Conservation (phyloP, 176 grass and related monocot species). For the Oryza rufipogon region DNA sequence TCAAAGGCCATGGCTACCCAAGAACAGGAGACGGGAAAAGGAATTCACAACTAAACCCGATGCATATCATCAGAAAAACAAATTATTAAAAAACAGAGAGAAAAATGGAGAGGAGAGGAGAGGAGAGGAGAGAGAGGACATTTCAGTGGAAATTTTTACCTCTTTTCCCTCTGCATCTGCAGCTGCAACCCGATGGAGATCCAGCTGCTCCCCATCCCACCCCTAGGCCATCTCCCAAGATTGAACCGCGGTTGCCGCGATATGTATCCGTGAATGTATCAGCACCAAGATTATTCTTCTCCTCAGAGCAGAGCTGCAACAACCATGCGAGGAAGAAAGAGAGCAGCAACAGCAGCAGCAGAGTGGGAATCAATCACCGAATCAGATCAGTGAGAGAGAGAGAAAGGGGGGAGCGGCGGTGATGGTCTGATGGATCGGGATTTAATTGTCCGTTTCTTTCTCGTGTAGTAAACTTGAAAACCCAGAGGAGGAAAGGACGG, state of each 20-base stretch:
- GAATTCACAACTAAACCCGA: not conserved
- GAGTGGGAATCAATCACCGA: not conserved
- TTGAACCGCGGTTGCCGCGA: not conserved
- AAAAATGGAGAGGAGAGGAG: not conserved
- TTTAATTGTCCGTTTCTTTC: slow-evolving; percentile 13
- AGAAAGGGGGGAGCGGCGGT: not conserved
- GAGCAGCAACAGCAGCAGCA: not conserved
- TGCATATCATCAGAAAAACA: not conserved
- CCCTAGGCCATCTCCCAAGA: slow-evolving; percentile 39
- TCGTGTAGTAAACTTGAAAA: not conserved
- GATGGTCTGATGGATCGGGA: slow-evolving; percentile 25
- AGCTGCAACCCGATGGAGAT: slow-evolving; percentile 68
- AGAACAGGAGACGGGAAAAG: not conserved
- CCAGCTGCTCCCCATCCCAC: slow-evolving; percentile 50
- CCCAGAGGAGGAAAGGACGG: slow-evolving; percentile 39
- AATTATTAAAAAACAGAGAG: not conserved
- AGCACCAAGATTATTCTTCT: not conserved
- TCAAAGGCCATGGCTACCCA: not conserved
- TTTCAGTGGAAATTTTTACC: slow-evolving; percentile 20
- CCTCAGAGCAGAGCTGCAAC: slow-evolving; percentile 12
- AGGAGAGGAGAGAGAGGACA: not conserved
- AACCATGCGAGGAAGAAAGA: not conserved
- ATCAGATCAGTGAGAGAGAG: slow-evolving; percentile 8
- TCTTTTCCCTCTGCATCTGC: slow-evolving; percentile 1
- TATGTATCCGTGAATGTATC: not conserved